Evolutionary conservation across 257 asterid species (phyloP).

Genomic region (Rauvolfia tetraphylla): DNA sequence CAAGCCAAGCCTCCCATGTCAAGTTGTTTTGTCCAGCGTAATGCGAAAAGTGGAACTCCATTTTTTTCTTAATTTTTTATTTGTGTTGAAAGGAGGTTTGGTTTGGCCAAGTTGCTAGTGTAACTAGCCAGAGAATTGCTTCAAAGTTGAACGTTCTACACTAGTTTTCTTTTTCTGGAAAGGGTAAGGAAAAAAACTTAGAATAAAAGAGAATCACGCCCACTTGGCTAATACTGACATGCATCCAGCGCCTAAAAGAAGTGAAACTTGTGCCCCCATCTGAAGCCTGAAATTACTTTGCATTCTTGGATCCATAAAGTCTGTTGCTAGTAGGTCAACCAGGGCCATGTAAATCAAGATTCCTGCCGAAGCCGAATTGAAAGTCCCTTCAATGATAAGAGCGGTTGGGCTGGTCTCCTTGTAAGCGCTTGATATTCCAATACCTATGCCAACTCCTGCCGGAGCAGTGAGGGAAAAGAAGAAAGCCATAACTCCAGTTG

Average conservation of each 20-base stretch:
- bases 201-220: conserved; percentile 6
- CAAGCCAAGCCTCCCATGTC: not conserved
- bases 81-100: not conserved
- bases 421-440: conserved; percentile 12
- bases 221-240: conserved; percentile 16
- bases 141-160: not conserved
- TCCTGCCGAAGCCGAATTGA: conserved; percentile 12
- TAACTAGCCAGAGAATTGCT: not conserved
- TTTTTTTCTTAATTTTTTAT: not conserved
- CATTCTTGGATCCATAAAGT: conserved; percentile 13
- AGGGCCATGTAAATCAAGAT: conserved; percentile 14
- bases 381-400: conserved; percentile 5
- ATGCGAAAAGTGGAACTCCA: not conserved
- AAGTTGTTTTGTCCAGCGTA: not conserved
- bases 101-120: not conserved
- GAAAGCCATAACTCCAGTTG: conserved; percentile 11
- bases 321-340: conserved; percentile 14
- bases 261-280: conserved; percentile 16
- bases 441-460: conserved; percentile 9
- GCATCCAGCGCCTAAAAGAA: conserved; percentile 12
- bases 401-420: not conserved
- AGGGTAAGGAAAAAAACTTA: not conserved
- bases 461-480: conserved; percentile 17
- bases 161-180: not conserved
- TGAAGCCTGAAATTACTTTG: conserved; percentile 8